Base-by-base conservation (phyloP, 306 rosid species). In the Castanea mollissima region DNA sequence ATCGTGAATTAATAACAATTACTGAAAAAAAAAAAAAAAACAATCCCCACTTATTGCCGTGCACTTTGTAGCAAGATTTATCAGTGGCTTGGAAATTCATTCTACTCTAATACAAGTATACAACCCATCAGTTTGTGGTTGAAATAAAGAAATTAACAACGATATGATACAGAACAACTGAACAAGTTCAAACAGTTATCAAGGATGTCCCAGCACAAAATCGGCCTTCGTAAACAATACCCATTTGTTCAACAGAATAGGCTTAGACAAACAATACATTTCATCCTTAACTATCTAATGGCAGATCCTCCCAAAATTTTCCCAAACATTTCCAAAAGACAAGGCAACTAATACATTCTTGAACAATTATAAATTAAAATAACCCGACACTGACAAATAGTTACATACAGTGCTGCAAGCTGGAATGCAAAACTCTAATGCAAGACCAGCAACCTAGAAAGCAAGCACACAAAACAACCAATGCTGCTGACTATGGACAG, bases 391-490 rank as follows among this genome's bases (percentile, higher is more conserved):
- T 62, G 84, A 80, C 74, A 87, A 71, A 79, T 85, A 87, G 93
- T 85, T 88, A 85, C 97, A 91, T 88, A 87, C 88, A 80, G 70
- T 87, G 92, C 90, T 76, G 89, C 89, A 85, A 85, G 78, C 84
- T 79, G 84, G 76, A 69, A 73, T 83, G 80, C 78, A 69, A 49
- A 84, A 86, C 85, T 78, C 80, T 59, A 76, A 80, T 76, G 86
- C 88, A 90, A 83, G 92, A 89, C 86, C 87, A 83, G 89, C 85
- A 86, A 86, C 89, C 84, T 71, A 60, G 60, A 84, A 74, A 88
- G 83, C 79, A 85, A 86, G 85, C 82, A 85, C 87, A 76, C 83
- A 56, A 79, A 82, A 74, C 82, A 84, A 86, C 81, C 91, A 78
- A 83, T 85, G 92, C 87, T 83, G 90, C 89, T 89, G 85, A 81